These are phyloP conservation scores for Carpinus viminea DNA, from an alignment of 306 rosid species.

Conservation along the genomic window DNA sequence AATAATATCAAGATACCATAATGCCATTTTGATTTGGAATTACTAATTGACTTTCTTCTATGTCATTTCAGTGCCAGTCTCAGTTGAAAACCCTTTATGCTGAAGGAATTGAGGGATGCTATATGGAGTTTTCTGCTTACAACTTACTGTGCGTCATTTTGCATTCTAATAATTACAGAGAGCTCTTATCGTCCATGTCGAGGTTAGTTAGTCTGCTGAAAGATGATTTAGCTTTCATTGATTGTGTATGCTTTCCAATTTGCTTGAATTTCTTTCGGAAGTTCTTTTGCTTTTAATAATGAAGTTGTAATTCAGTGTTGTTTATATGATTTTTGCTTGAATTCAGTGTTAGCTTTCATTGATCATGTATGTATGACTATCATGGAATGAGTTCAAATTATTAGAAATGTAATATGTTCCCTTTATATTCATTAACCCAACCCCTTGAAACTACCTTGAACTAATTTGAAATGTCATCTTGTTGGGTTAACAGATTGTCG, in stretches of 20 bases:
- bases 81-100: conserved; percentile 81
- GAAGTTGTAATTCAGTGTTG: neutral
- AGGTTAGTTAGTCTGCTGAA: conserved; percentile 50
- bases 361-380: neutral
- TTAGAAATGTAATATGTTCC: neutral
- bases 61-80: conserved; percentile 84
- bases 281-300: neutral
- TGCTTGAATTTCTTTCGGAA: neutral
- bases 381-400: neutral
- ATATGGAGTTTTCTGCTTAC: conserved; percentile 97
- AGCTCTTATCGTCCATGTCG: conserved; percentile 79
- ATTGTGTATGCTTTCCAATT: neutral
- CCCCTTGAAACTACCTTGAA: neutral
- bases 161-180: conserved; percentile 91
- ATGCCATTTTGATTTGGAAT: neutral
- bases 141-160: conserved; percentile 87
- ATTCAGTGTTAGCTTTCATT: too few species aligned
- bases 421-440: neutral
- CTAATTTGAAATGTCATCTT: conserved; percentile 30
- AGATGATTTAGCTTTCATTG: conserved; percentile 4
- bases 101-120: conserved; percentile 87
- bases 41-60: conserved; percentile 19
- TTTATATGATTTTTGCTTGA: neutral
- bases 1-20: neutral
- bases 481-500: conserved; percentile 60